Conservation (phyloP, 805 yeast genomes). For the Nakazawaea molendinolei region DNA sequence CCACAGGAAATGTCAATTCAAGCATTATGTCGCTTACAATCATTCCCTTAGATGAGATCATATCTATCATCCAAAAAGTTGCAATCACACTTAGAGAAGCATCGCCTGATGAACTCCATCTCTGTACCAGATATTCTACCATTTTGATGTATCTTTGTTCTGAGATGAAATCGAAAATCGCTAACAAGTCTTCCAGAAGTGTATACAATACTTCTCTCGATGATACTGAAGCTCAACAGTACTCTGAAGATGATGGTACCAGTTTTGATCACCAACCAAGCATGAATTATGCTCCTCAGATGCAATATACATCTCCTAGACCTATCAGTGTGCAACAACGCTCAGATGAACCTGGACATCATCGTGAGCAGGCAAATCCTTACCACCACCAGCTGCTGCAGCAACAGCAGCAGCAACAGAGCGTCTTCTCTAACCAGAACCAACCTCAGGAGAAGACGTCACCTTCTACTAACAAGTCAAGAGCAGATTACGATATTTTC, state of each 20-base stretch:
- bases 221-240: no score
- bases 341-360: no score
- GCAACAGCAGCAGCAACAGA: background rate
- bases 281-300: no score
- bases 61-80: conserved; percentile 59
- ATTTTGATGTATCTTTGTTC: conserved; percentile 70
- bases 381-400: no score
- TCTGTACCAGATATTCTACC: conserved; percentile 74
- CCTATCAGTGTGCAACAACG: no score
- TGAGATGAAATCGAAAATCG: conserved; percentile 44
- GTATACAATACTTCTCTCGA: no score
- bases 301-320: no score
- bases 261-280: no score
- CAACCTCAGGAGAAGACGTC: background rate
- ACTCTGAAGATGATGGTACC: no score
- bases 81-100: conserved; percentile 74
- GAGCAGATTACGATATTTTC: conserved; percentile 18
- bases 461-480: no score
- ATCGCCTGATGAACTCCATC: conserved; percentile 83
- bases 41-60: conserved; percentile 65
- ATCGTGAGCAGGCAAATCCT: no score
- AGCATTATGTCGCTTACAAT: conserved; percentile 53
- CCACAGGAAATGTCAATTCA: conserved; percentile 26
- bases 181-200: no score
- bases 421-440: background rate